Evolutionary conservation across 2,329 filamentous ascomycete genomes (phyloP), one percentile per base, ranked within the genome.

Genomic region (Ophiocordyceps camponoti-floridani): DNA sequence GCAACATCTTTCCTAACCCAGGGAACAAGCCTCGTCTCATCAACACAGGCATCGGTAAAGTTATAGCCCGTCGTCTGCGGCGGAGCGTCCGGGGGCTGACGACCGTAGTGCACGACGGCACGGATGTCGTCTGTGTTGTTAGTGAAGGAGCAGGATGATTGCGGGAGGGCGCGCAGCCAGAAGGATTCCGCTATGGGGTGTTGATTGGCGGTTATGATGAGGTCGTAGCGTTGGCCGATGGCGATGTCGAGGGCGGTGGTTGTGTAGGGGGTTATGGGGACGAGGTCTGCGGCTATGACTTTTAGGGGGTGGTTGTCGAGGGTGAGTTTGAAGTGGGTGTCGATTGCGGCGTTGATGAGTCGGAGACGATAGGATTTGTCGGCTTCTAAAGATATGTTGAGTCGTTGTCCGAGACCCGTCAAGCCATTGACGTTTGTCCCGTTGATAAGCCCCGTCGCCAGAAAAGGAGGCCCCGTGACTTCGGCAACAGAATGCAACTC

Each of bases 221-320:
- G 50, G 48, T 72, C 67, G 50, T 68, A 67, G 3, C 68, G 58
- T 48, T 66, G 62, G 3, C 59, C 73, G 13, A 47, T 66, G 26
- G 58, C 65, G 11, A 78, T 60, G 23, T 60, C 67, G n/a, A 78
- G 56, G n/a, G 66, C 44, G 0, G 64, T 61, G 1, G 73, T 68
- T 1, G 58, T 57, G 47, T 70, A 80, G 0, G 76, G 75, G 23
- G 62, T 52, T 23, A 81, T 64, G 2, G 75, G 72, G 0, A 79
- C 71, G 4, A 79, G 58, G 47, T 79, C 77, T n/a, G 58, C 61
- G 0, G 68, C 64, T 37, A 81, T 75, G 33, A 81, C 73, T 0
- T 63, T 70, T 50, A 81, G 55, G 0, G 54, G 66, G 54, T 81
- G 77, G 43, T 70, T 67, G 54, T 75, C 72, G 47, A 75, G 72